These are phyloP conservation scores for Sclerotinia minor DNA, from an alignment of 2,329 filamentous ascomycete genomes.

Conservation along the genomic window DNA sequence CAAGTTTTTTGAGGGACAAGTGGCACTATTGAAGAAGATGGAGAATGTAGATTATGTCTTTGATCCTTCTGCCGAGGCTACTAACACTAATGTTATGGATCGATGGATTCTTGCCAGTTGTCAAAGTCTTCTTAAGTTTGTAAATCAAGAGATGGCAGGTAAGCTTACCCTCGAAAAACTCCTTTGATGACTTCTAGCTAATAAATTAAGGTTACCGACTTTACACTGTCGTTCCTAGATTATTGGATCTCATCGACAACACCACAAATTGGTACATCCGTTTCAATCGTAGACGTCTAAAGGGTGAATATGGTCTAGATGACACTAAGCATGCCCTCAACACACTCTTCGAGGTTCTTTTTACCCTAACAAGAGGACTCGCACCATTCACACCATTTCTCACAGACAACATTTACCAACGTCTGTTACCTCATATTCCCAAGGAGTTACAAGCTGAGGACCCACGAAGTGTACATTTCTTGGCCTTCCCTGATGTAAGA, in stretches of 20 bases:
- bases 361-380: slow-evolving; percentile 81
- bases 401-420: slow-evolving; percentile 89
- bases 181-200: slow-evolving; percentile 21
- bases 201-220: slow-evolving; percentile 59
- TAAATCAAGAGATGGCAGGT: slow-evolving; percentile 88
- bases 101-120: slow-evolving; percentile 92
- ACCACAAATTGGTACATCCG: slow-evolving; percentile 99
- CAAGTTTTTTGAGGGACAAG: slow-evolving; percentile 93
- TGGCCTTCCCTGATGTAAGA: slow-evolving; percentile 84
- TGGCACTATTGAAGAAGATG: slow-evolving; percentile 81
- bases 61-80: slow-evolving; percentile 71
- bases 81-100: slow-evolving; percentile 91
- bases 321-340: slow-evolving; percentile 91
- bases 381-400: slow-evolving; percentile 96
- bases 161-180: slow-evolving; percentile 43
- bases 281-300: slow-evolving; percentile 87
- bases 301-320: slow-evolving; percentile 81
- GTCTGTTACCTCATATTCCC: slow-evolving; percentile 79
- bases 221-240: slow-evolving; percentile 87
- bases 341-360: slow-evolving; percentile 90
- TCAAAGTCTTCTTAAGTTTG: slow-evolving; percentile 86
- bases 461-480: slow-evolving; percentile 85
- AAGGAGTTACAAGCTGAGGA: slow-evolving; percentile 69
- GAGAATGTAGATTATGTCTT: slow-evolving; percentile 75
- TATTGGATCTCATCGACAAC: slow-evolving; percentile 84